phyloP scores from a whole-genome alignment of 805 yeast species.

The Saccharomycopsis capsularis region DNA sequence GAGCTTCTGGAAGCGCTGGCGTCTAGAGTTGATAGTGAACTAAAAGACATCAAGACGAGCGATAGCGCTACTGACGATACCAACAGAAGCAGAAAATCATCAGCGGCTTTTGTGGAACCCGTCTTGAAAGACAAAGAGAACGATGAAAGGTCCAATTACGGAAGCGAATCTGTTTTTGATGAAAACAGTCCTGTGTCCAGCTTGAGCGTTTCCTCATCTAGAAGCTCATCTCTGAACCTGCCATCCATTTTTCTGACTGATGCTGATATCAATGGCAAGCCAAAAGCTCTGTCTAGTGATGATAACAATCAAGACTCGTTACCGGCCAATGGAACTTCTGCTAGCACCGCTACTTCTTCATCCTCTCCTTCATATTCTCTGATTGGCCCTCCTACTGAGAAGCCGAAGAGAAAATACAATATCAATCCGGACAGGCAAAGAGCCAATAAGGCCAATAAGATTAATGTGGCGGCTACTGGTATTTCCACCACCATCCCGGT shows the following conservation, averaged over 20 bases:
- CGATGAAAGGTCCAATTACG: no score
- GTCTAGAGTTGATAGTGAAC: no score
- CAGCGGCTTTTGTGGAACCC: no score
- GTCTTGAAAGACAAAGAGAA: no score
- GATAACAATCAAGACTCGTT: no score
- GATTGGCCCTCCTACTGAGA: neutral
- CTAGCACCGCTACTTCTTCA: neutral
- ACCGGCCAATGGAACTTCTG: neutral
- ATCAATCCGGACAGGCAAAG: constrained; percentile 25
- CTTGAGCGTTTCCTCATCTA: neutral
- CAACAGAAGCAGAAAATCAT: no score
- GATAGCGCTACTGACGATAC: no score
- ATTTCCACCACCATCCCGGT: constrained; percentile 76
- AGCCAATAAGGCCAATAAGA: constrained; percentile 38
- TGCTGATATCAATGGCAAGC: neutral
- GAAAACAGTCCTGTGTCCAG: no score
- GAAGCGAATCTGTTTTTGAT: no score
- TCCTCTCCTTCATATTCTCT: neutral
- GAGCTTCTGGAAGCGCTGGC: no score
- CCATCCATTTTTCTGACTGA: neutral
- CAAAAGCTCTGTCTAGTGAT: neutral
- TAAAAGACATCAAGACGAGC: no score
- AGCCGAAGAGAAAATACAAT: constrained; percentile 19
- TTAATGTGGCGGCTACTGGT: constrained; percentile 44
- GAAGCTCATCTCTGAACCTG: neutral